Evolutionary conservation across 1,139 yeast genomes (phyloP), one percentile per base, ranked within the genome.

Genomic region (Candida pseudocylindracea): DNA sequence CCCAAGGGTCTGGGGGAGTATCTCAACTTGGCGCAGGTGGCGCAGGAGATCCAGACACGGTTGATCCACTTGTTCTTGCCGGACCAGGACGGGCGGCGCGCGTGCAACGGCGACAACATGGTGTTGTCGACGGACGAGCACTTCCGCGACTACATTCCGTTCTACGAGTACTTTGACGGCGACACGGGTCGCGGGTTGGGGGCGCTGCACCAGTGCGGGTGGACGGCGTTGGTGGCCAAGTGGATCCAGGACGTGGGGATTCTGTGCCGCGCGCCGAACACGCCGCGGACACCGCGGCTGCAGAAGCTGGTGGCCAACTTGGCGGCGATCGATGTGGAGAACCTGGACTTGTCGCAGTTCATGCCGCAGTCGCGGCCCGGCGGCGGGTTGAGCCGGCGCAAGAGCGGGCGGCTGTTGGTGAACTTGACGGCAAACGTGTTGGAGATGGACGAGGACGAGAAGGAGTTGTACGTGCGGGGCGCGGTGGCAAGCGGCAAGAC

Each of bases 141-240:
- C 46, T 85, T 81, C 58, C 67, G 67, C 44, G 93, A 83, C 40
- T 67, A 71, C 43, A 65, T 80, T 31, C 73, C 79, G 39, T 85
- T 81, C 51, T 80, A 67, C 49, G 96, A 85, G 54, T 85, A 78
- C 49, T 85, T 85, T 50, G 93, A 85, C 46, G 95, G 93, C 42
- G 96, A 85, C 46, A 76, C 92, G 2, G 96, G 96, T 32, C 67
- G 93, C 44, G 96, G 96, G 7, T 57, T 85, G 37, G 96, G 96
- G 29, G 88, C 95, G 1, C 74, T 88, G 32, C 95, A 88, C 57
- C 96, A 85, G 55, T 75, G 85, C 57, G 96, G 96, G 11, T 85
- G 96, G 96, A 85, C 96, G 1, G 85, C 93, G 0, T 63, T 85
- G 32, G 91, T 83, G 35, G 93, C 94, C 32, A 79, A 88, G 52